A percentile compares a stretch with the other conserved stretches of the same genome.
These are phyloP conservation scores for Astragalus membranaceus DNA, from an alignment of 306 rosid species.

Conservation along the genomic window DNA sequence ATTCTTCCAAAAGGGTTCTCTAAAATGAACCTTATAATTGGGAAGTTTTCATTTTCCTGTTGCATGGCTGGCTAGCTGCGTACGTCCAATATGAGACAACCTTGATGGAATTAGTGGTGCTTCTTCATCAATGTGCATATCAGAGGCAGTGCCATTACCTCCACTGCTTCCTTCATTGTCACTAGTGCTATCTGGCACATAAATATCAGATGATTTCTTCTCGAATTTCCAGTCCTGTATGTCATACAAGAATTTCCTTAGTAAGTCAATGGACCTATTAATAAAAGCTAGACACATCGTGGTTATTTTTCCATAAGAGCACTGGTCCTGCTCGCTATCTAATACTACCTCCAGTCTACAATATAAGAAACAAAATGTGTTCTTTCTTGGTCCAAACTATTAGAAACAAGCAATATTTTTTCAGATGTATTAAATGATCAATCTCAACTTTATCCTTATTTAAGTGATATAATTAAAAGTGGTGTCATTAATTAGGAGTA, in stretches of 20 bases:
- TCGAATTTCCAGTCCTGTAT: constrained; percentile 82
- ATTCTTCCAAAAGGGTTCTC: background rate
- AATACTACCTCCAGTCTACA: too few species aligned
- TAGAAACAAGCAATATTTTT: too few species aligned
- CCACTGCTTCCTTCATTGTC: constrained; percentile 29
- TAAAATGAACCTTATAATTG: background rate
- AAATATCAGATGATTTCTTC: constrained; percentile 75
- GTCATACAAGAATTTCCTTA: background rate
- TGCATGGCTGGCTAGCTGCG: constrained; percentile 42
- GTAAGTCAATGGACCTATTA: background rate
- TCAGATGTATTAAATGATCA: too few species aligned
- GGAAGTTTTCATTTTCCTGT: constrained; percentile 22
- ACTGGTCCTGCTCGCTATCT: too few species aligned
- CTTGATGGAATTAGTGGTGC: constrained; percentile 68
- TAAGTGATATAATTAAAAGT: too few species aligned
- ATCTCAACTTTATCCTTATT: too few species aligned
- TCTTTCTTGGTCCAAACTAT: too few species aligned
- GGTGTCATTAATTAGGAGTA: too few species aligned
- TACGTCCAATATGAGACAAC: constrained; percentile 62
- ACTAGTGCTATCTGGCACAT: constrained; percentile 26
- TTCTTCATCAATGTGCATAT: constrained; percentile 52
- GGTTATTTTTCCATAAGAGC: too few species aligned
- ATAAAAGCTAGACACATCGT: background rate
- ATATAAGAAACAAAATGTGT: too few species aligned
- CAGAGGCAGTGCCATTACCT: constrained; percentile 33